Evolutionary conservation across 257 asterid genomes (phyloP).

Genomic region (Rhazya stricta): DNA sequence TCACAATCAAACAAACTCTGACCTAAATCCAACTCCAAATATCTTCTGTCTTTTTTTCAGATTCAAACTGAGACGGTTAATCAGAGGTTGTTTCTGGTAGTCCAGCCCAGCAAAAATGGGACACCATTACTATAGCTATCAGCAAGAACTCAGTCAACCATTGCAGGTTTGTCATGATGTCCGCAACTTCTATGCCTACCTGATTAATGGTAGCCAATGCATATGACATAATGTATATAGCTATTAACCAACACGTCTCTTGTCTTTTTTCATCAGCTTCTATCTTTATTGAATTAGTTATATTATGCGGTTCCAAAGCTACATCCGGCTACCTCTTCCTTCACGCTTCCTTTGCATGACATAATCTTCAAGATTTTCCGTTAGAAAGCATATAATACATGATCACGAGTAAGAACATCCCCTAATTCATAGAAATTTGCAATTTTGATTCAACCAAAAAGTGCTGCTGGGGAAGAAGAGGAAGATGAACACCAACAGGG

Average conservation of each 20-base stretch:
- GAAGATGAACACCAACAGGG: conserved; percentile 36
- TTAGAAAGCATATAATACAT: conserved; percentile 32
- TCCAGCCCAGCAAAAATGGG: too few species aligned
- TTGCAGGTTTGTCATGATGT: conserved; percentile 31
- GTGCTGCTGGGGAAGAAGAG: not conserved
- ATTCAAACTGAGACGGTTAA: not conserved
- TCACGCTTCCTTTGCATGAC: conserved; percentile 52
- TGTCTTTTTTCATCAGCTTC: conserved; percentile 23
- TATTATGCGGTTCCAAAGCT: conserved; percentile 23
- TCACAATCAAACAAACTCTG: too few species aligned
- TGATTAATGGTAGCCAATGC: conserved; percentile 16
- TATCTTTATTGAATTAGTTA: conserved; percentile 10
- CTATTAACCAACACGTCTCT: not conserved
- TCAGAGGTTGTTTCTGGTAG: not conserved
- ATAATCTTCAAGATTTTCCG: conserved; percentile 30
- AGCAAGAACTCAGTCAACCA: conserved; percentile 34
- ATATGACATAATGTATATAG: not conserved
- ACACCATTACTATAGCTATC: conserved; percentile 1
- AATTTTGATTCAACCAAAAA: not conserved
- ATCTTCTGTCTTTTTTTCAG: too few species aligned
- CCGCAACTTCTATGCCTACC: conserved; percentile 26
- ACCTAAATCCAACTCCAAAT: too few species aligned
- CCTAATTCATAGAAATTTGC: conserved; percentile 12
- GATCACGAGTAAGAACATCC: conserved; percentile 5
- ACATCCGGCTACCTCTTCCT: conserved; percentile 20